Percentiles rank a stretch among this genome's conserved stretches.
Evolutionary conservation across 495 filamentous ascomycete genomes (phyloP).

Genomic region (Neurospora pannonica): DNA sequence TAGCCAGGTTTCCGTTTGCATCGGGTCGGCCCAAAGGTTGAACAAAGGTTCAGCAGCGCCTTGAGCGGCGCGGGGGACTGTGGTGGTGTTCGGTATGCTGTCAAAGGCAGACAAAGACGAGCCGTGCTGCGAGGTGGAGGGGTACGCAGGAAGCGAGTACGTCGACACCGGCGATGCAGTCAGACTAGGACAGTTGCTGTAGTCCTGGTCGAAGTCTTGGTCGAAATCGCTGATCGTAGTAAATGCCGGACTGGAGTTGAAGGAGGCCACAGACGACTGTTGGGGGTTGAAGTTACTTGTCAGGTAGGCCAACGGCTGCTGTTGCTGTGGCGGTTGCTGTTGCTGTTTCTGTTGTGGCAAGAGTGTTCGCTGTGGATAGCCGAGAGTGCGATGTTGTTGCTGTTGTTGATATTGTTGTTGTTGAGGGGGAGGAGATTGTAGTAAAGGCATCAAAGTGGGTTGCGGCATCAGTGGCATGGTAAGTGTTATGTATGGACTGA

Average conservation of each 20-base stretch:
- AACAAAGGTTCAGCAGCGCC: slow-evolving; percentile 4
- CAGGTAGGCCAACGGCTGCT: background rate
- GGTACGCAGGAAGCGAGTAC: slow-evolving; percentile 21
- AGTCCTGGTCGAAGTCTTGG: slow-evolving; percentile 14
- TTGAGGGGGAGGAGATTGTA: background rate
- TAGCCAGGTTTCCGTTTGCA: slow-evolving; percentile 38
- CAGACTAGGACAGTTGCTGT: slow-evolving; percentile 11
- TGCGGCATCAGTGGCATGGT: background rate
- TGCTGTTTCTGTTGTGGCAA: background rate
- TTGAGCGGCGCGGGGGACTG: slow-evolving; percentile 17
- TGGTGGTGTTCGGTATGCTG: slow-evolving; percentile 24
- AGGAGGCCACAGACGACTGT: background rate
- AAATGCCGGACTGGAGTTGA: background rate
- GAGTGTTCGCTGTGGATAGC: background rate
- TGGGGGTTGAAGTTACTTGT: background rate
- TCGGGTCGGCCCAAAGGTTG: slow-evolving; percentile 18
- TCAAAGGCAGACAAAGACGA: slow-evolving; percentile 34
- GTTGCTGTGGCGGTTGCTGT: background rate
- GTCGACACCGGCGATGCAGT: slow-evolving; percentile 25
- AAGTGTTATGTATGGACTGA: background rate
- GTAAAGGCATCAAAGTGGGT: background rate
- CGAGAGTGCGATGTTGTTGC: background rate
- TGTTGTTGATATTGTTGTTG: background rate
- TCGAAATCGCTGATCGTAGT: slow-evolving; percentile 9
- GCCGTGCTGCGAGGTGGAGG: slow-evolving; percentile 9